Evolutionary conservation across 495 filamentous ascomycete species (phyloP).

Genomic region (Penicillium chermesinum): DNA sequence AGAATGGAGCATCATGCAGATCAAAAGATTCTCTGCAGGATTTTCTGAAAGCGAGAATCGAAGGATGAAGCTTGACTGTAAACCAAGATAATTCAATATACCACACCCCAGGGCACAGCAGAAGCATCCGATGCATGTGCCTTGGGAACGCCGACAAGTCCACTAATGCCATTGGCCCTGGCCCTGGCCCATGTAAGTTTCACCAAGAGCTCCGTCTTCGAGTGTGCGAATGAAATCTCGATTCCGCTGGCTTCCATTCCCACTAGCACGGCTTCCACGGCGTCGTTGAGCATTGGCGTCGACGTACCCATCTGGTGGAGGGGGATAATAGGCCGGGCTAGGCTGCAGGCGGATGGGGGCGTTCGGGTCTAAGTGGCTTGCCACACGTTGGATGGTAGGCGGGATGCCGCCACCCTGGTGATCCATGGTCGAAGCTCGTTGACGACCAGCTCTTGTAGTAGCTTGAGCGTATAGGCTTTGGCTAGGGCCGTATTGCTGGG

Average conservation of each 20-base stretch:
- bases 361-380: constrained; percentile 91
- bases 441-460: constrained; percentile 72
- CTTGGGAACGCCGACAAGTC: not conserved
- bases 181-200: constrained; percentile 65
- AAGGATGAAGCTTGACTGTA: constrained; percentile 9
- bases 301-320: constrained; percentile 80
- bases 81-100: not conserved
- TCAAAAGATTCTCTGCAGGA: not conserved
- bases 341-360: constrained; percentile 92
- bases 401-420: constrained; percentile 89
- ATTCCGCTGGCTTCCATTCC: constrained; percentile 52
- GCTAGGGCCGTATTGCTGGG: constrained; percentile 57
- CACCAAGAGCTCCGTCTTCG: constrained; percentile 85
- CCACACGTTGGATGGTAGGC: constrained; percentile 88
- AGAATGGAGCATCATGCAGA: too few species aligned
- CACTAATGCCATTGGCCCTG: constrained; percentile 60
- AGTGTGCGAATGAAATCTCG: constrained; percentile 89
- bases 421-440: constrained; percentile 93
- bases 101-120: constrained; percentile 4
- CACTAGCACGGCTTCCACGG: constrained; percentile 66
- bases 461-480: constrained; percentile 83
- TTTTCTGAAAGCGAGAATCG: not conserved
- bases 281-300: constrained; percentile 61
- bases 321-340: constrained; percentile 95
- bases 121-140: not conserved